Evolutionary conservation across 345 rosid species (phyloP), one percentile per base, ranked within the genome.

Genomic region (Mallotus nudiflorus): DNA sequence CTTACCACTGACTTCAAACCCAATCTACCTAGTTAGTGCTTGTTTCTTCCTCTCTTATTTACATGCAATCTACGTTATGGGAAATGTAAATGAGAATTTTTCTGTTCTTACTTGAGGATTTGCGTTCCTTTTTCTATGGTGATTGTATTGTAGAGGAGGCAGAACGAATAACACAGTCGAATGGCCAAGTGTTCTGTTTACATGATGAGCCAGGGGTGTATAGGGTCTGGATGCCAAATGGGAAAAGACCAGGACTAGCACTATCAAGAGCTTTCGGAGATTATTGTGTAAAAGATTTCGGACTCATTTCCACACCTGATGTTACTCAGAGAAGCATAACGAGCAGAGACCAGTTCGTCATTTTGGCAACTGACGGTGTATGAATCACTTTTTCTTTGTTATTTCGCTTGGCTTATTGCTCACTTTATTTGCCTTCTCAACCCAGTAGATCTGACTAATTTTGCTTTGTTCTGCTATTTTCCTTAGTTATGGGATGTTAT

Each of bases 301-400:
- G 98, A 39, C 85, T 93, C 33, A 89, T 89, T 64, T 91, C 97
- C 1, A 83, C 70, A 70, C 97, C 98, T 25, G 84, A 88, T 53
- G 89, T 91, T 18, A 82, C 90, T 6, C 85, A 78, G 60, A 80
- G 87, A 70, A 80, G 68, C 45, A 79, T 89, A 65, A 83, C 91
- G 66, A 72, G 71, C 60, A 82, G 73, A 68, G 97, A 93, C 70
- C 87, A 85, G 31, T 93, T 93, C 63, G 84, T 88, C 71, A 88
- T 93, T 63, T 70, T 93, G 70, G 97, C 97, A 50, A 82, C 91
- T 11, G 97, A 91, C 71, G 98, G 97, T 82, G 97, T 89, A 82
- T 20, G 22, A 55, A 67, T 42, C 1, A 10, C 11, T 55, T 44
- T 15, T 57, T 31, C 40, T 57, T 57, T 15, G 40, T 33, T 33